Evolutionary conservation across 345 rosid species (phyloP).

Genomic region (Eutrema japonicum): DNA sequence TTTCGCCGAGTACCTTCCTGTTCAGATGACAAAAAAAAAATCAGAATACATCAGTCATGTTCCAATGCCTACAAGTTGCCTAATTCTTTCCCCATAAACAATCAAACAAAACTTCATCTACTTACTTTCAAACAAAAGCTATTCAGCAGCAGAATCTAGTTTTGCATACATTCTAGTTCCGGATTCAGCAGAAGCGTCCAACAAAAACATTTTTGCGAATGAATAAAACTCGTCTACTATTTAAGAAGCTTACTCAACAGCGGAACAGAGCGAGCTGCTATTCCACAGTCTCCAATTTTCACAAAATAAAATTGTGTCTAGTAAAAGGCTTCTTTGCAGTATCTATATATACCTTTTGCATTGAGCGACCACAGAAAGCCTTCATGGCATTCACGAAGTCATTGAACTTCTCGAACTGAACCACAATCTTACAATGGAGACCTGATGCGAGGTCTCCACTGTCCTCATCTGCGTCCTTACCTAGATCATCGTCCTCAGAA

Average conservation of each 20-base stretch:
- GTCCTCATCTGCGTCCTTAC: conserved; percentile 58
- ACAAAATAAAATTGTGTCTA: conserved; percentile 4
- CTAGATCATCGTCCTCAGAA: conserved; percentile 75
- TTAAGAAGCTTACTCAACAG: conserved; percentile 6
- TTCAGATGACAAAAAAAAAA: conserved; percentile 15
- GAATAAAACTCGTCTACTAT: neutral
- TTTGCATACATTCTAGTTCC: neutral
- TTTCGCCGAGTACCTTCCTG: conserved; percentile 85
- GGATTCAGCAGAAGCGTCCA: neutral
- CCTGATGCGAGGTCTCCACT: conserved; percentile 64
- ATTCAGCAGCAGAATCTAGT: neutral
- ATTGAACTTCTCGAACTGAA: conserved; percentile 74
- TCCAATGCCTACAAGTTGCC: conserved; percentile 1
- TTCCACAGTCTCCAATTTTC: neutral
- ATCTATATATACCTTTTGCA: conserved; percentile 65
- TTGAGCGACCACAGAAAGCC: conserved; percentile 77
- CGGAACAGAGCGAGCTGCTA: neutral
- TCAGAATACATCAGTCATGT: neutral
- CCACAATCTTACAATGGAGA: conserved; percentile 88
- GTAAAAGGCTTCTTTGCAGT: conserved; percentile 15
- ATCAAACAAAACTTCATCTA: neutral
- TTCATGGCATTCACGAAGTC: conserved; percentile 78
- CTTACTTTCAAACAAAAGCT: neutral
- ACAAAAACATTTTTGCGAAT: neutral
- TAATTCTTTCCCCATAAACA: conserved; percentile 15